Evolutionary conservation across 2,329 filamentous ascomycete genomes (phyloP).

Genomic region (Diaporthe sp.): DNA sequence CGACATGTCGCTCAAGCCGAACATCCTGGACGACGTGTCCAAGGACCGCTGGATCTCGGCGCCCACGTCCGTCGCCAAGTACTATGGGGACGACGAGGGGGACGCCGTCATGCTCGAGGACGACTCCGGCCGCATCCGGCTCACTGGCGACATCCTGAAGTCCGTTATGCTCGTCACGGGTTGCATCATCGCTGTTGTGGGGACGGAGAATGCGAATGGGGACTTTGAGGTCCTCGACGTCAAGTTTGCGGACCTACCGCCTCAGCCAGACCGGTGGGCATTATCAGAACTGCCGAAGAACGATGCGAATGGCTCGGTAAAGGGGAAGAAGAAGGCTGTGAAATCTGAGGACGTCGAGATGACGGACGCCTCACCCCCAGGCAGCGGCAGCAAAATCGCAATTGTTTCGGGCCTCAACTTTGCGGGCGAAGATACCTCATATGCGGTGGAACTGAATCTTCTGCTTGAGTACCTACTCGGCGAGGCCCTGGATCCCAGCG

Average conservation of each 20-base stretch:
- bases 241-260: conserved; percentile 87
- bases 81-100: conserved; percentile 72
- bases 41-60: conserved; percentile 95
- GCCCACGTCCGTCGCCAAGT: conserved; percentile 82
- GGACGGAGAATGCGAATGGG: conserved; percentile 91
- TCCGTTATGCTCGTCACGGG: conserved; percentile 87
- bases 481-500: conserved; percentile 74
- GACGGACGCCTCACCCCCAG: conserved; percentile 55
- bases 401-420: conserved; percentile 92
- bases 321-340: conserved; percentile 52
- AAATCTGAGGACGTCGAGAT: conserved; percentile 72
- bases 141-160: conserved; percentile 79
- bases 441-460: conserved; percentile 81
- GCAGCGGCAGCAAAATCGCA: conserved; percentile 73
- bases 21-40: conserved; percentile 93
- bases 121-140: conserved; percentile 87
- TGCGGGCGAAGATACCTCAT: conserved; percentile 78
- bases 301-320: conserved; percentile 48
- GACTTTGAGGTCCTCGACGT: conserved; percentile 94
- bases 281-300: conserved; percentile 63
- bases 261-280: conserved; percentile 86
- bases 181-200: conserved; percentile 93
- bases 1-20: conserved; percentile 96
- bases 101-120: conserved; percentile 92
- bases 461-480: conserved; percentile 90